Evolutionary conservation across 108 stramenopile genomes (phyloP), one percentile per base, ranked within the genome.

Genomic region (Skeletonema menzelii): DNA sequence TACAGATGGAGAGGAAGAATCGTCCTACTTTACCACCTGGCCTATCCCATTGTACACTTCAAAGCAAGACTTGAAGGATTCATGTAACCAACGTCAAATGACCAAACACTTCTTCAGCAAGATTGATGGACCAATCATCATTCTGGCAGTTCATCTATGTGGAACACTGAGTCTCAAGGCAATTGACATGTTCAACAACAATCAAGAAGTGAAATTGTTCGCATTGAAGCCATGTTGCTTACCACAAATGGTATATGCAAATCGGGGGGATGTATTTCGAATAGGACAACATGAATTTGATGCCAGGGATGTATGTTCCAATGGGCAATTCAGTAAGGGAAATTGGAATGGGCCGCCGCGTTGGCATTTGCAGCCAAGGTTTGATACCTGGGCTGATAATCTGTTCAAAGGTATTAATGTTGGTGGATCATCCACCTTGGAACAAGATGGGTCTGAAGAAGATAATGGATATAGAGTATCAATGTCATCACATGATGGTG

Each of bases 201-300:
- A 83, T 55, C 69, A 71, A 17, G 59, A 71, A 17, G 59, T 79
- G 17, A 31, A 58, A 17, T 80, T 82, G 2, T 56, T 86, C 22
- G 79, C 66, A 17, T 35, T 86, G 17, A 86, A 86, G 62, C 85
- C 85, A 27, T 86, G 85, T 58, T 86, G 85, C 70, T 62, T 86
- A 35, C 85, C 85, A 28, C 74, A 67, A 12, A 80, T 83, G 77
- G 47, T 83, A 27, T 79, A 86, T 57, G 79, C 73, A 24, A 69
- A 75, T 49, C 72, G 77, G 32, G 19, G 76, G 3, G 81, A 83
- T 46, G 47, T 78, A 0, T 85, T 85, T 47, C 17, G 24, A 24
- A 63, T 86, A 31, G 75, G 56, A 11, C 53, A 32, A 6, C 79
- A 86, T 58, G 53, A 58, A 31, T 86, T 86, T 72, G 64, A 73